Conservation (phyloP, 1,139 yeast genomes). For the Yamadazyma buinensis region DNA sequence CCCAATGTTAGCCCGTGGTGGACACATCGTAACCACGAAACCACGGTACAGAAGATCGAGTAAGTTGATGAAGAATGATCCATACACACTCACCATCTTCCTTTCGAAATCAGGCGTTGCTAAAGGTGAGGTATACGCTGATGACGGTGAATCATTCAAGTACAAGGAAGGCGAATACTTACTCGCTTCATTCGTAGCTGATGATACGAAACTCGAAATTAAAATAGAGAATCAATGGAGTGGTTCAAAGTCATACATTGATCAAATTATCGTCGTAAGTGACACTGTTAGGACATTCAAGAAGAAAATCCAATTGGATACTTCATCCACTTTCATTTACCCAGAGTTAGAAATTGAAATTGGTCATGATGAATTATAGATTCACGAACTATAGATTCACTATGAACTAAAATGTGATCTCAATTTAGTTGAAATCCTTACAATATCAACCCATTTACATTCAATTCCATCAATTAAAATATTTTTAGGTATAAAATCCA, state of each 20-base stretch:
- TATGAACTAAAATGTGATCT: neutral
- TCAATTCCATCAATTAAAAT: conserved; percentile 10
- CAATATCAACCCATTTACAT: conserved; percentile 37
- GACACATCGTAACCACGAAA: conserved; percentile 64
- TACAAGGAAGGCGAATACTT: conserved; percentile 50
- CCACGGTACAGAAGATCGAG: conserved; percentile 80
- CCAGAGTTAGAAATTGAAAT: conserved; percentile 39
- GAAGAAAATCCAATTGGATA: conserved; percentile 32
- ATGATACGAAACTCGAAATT: conserved; percentile 9
- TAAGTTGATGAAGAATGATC: conserved; percentile 73
- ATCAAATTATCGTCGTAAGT: conserved; percentile 47
- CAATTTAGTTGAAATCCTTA: conserved; percentile 18
- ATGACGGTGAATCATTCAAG: conserved; percentile 75
- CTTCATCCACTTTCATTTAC: too few species aligned
- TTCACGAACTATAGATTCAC: too few species aligned
- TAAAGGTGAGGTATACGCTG: conserved; percentile 58
- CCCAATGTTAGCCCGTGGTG: conserved; percentile 77
- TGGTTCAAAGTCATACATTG: conserved; percentile 41
- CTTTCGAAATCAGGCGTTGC: conserved; percentile 51
- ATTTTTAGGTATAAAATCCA: conserved; percentile 25
- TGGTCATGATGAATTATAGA: conserved; percentile 28
- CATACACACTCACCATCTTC: conserved; percentile 73
- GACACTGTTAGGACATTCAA: conserved; percentile 20
- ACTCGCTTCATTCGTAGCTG: conserved; percentile 30
- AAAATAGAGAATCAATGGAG: conserved; percentile 10